Conservation (phyloP, 1,284 basidiomycete genomes). For the Ceratobasidium sp. region DNA sequence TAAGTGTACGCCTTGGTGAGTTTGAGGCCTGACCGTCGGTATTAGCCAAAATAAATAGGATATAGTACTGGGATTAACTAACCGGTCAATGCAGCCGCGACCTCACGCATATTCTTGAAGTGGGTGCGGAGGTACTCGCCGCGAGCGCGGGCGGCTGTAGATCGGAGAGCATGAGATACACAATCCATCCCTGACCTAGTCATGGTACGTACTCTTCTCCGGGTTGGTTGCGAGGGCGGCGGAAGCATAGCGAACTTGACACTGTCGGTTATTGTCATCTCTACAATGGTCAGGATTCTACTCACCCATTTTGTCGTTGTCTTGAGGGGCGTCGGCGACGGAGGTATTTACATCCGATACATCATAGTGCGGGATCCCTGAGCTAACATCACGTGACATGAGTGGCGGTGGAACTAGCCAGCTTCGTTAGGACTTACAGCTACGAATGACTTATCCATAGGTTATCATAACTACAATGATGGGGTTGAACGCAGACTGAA, state of each 20-base stretch:
- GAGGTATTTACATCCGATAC: conserved; percentile 26
- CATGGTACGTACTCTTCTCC: conserved; percentile 80
- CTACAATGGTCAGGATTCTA: not conserved
- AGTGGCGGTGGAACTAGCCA: conserved; percentile 22
- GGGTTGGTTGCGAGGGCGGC: conserved; percentile 85
- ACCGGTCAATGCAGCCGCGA: conserved; percentile 87
- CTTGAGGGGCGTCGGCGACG: conserved; percentile 15
- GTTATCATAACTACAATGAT: not conserved
- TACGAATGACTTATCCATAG: not conserved
- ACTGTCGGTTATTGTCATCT: not conserved
- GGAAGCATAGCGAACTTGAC: conserved; percentile 86
- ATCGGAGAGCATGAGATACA: not conserved
- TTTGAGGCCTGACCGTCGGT: conserved; percentile 72
- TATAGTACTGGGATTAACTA: conserved; percentile 45
- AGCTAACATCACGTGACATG: conserved; percentile 7
- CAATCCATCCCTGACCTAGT: not conserved
- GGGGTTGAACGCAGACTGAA: conserved; percentile 16
- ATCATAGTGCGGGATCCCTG: conserved; percentile 1
- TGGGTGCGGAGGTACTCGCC: conserved; percentile 98
- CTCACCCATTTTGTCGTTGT: conserved; percentile 37
- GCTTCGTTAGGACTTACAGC: not conserved
- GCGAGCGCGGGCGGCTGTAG: conserved; percentile 83
- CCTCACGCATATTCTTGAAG: conserved; percentile 99
- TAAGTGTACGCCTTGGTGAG: conserved; percentile 96
- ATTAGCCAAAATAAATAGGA: not conserved